Evolutionary conservation across 78 protist species (phyloP).

Genomic region (Anaeramoeba ignava): DNA sequence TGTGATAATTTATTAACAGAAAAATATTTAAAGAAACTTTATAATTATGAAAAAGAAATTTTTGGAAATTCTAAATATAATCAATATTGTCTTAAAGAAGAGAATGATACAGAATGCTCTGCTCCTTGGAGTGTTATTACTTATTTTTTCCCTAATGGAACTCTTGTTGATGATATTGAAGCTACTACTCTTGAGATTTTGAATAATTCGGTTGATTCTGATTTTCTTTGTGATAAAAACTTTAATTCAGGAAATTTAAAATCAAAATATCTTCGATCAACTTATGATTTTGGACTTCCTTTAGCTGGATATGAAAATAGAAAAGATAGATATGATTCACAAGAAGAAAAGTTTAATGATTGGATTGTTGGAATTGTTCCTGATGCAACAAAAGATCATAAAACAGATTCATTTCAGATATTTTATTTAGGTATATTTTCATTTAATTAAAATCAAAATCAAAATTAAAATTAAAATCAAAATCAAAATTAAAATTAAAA

Average conservation of each 20-base stretch:
- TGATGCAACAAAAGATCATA: background rate
- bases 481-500: too few relatives aligned
- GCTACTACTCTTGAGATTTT: background rate
- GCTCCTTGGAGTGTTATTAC: background rate
- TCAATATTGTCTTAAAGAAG: background rate
- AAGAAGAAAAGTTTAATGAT: background rate
- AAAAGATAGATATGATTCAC: background rate
- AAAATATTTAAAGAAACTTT: background rate
- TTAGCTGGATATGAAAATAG: background rate
- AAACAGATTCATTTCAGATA: background rate
- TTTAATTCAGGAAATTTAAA: background rate
- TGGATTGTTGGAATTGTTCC: background rate
- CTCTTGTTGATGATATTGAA: background rate
- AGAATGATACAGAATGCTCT: background rate
- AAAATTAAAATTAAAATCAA: too few relatives aligned
- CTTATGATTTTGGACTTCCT: background rate
- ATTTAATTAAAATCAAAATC: too few relatives aligned
- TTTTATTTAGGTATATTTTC: background rate
- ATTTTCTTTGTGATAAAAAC: background rate
- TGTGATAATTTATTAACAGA: background rate
- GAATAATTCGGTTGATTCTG: background rate
- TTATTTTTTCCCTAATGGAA: background rate
- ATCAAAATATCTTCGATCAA: background rate
- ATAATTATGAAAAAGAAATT: background rate
- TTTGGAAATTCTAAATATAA: background rate